Conservation (phyloP, 2,329 filamentous ascomycete species). For the Trichoderma aggressivum region DNA sequence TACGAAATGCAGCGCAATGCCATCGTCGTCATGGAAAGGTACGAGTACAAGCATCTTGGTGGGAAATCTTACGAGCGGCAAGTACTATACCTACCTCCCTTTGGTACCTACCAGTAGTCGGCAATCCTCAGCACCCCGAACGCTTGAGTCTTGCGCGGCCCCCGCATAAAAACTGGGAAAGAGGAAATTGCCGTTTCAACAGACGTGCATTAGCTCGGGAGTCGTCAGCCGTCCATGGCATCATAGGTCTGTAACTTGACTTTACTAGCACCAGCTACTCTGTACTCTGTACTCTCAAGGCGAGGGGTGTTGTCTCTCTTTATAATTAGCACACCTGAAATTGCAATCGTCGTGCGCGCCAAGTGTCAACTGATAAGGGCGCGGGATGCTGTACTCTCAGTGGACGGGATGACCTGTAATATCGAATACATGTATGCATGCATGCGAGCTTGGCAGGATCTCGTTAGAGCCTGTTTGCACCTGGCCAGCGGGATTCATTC, state of each 20-base stretch:
- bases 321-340: neutral
- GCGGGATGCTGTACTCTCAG: neutral
- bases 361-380: neutral
- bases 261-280: neutral
- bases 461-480: neutral
- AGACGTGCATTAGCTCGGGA: constrained; percentile 11
- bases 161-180: constrained; percentile 19
- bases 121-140: neutral
- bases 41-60: neutral
- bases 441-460: neutral
- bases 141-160: neutral
- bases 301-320: neutral
- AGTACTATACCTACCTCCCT: too few relatives aligned
- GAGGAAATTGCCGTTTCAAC: constrained; percentile 20
- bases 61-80: neutral
- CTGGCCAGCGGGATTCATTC: neutral
- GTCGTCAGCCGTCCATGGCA: constrained; percentile 3
- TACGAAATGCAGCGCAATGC: neutral
- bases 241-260: neutral
- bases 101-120: neutral
- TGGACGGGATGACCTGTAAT: neutral
- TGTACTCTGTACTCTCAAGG: neutral
- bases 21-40: neutral
- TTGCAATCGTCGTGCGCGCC: neutral
- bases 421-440: too few relatives aligned